These are phyloP conservation scores for Nemania abortiva DNA, from an alignment of 2,329 filamentous ascomycete genomes.

Conservation along the genomic window DNA sequence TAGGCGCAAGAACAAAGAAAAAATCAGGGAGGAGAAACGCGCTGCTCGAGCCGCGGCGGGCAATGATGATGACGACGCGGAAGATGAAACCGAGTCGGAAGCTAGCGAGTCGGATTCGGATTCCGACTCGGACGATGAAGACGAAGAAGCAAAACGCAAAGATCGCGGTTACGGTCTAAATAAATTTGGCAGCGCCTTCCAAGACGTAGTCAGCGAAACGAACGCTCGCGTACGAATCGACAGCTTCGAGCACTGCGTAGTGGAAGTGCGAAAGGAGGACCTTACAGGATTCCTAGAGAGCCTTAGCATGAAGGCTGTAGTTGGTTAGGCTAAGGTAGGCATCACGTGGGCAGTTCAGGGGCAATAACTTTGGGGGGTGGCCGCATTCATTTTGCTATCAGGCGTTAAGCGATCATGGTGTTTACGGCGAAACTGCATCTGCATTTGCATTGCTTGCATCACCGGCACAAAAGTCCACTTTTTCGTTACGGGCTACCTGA, in stretches of 20 bases:
- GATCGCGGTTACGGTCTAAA: slow-evolving; percentile 82
- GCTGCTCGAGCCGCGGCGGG: slow-evolving; percentile 66
- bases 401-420: slow-evolving; percentile 33
- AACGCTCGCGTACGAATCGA: slow-evolving; percentile 91
- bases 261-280: slow-evolving; percentile 98
- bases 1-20: slow-evolving; percentile 66
- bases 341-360: background rate
- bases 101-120: slow-evolving; percentile 64
- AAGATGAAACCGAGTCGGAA: slow-evolving; percentile 63
- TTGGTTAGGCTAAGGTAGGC: slow-evolving; percentile 60
- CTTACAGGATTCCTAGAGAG: slow-evolving; percentile 90
- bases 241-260: slow-evolving; percentile 96
- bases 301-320: slow-evolving; percentile 90
- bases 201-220: slow-evolving; percentile 93
- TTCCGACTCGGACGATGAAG: slow-evolving; percentile 61
- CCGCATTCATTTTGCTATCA: slow-evolving; percentile 22
- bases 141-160: slow-evolving; percentile 64
- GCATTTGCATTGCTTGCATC: slow-evolving; percentile 31
- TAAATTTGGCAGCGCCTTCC: slow-evolving; percentile 93
- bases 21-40: slow-evolving; percentile 70
- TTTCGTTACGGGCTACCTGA: slow-evolving; percentile 20
- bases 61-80: slow-evolving; percentile 62
- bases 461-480: slow-evolving; percentile 20
- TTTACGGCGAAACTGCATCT: slow-evolving; percentile 27
- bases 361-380: slow-evolving; percentile 1